phyloP scores from a whole-genome alignment of 495 filamentous ascomycete species.

The Hypoxylon fragiforme region DNA sequence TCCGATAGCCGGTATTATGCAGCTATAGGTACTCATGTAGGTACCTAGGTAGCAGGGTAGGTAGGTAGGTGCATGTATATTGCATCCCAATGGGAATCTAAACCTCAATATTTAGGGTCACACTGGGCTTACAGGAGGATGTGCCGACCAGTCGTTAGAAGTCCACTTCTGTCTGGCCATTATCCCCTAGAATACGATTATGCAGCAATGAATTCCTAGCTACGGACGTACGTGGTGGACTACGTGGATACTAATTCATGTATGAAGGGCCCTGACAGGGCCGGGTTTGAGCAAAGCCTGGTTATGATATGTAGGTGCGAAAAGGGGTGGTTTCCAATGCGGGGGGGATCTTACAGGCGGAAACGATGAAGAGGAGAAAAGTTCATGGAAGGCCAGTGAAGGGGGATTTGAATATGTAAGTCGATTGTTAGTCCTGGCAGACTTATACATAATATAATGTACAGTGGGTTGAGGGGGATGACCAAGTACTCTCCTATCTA shows the following conservation, averaged over 20 bases:
- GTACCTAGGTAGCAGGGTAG: no score
- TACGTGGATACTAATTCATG: constrained; percentile 15
- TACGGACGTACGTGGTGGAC: constrained; percentile 16
- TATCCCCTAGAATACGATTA: constrained; percentile 6
- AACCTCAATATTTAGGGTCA: constrained; percentile 15
- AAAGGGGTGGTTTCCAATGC: constrained; percentile 11
- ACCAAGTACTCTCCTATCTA: not conserved
- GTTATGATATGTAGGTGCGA: constrained; percentile 5
- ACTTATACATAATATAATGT: no score
- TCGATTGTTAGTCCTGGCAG: no score
- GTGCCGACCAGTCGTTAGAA: constrained; percentile 11
- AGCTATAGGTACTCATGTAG: no score
- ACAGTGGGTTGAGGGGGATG: no score
- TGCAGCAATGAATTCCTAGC: constrained; percentile 18
- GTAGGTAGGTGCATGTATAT: not conserved
- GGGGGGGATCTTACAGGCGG: constrained; percentile 6
- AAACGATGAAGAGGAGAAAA: not conserved
- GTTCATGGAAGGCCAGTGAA: no score
- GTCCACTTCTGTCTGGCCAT: constrained; percentile 10
- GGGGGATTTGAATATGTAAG: not conserved
- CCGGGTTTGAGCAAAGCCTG: constrained; percentile 13
- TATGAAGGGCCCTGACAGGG: constrained; percentile 20
- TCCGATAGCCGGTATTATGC: constrained; percentile 31
- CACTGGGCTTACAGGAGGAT: constrained; percentile 19
- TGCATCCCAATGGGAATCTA: constrained; percentile 16